Evolutionary conservation across 2,329 filamentous ascomycete genomes (phyloP).

Genomic region (Clonostachys chloroleuca): DNA sequence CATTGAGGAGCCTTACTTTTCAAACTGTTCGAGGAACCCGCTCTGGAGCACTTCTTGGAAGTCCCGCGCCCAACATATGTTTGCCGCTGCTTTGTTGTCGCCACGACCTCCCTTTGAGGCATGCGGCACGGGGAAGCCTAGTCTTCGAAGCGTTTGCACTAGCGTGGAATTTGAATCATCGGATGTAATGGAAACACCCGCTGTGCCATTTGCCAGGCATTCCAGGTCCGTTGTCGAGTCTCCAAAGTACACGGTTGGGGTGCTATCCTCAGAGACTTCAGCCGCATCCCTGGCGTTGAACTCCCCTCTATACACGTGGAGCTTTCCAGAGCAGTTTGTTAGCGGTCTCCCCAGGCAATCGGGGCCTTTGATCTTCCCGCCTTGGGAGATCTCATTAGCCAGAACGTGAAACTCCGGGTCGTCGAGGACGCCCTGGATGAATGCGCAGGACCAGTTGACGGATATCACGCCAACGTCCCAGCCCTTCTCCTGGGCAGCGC

Average conservation of each 20-base stretch:
- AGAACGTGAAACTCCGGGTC: slow-evolving; percentile 25
- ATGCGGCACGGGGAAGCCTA: slow-evolving; percentile 31
- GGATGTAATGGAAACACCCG: slow-evolving; percentile 42
- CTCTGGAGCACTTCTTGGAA: slow-evolving; percentile 34
- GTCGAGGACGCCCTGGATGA: slow-evolving; percentile 38
- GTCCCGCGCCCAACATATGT: slow-evolving; percentile 35
- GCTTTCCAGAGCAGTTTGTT: slow-evolving; percentile 40
- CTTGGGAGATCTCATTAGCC: slow-evolving; percentile 34
- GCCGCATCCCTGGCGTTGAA: not conserved
- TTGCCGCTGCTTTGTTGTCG: slow-evolving; percentile 1
- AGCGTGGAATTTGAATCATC: slow-evolving; percentile 21
- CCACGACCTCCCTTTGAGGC: slow-evolving; percentile 16
- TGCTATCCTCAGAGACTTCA: slow-evolving; percentile 7
- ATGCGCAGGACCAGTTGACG: slow-evolving; percentile 45
- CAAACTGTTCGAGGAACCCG: slow-evolving; percentile 9
- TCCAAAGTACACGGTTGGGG: slow-evolving; percentile 45
- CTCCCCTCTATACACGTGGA: slow-evolving; percentile 28
- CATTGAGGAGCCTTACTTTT: no score
- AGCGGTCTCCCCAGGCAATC: slow-evolving; percentile 14
- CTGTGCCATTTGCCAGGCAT: slow-evolving; percentile 31
- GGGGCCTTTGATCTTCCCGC: slow-evolving; percentile 36
- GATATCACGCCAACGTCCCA: slow-evolving; percentile 40
- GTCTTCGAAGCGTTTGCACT: slow-evolving; percentile 25
- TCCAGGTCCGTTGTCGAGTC: slow-evolving; percentile 54
- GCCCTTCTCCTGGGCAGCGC: slow-evolving; percentile 13